Conservation (phyloP, 1,284 basidiomycete genomes). For the Coniophora puteana region DNA sequence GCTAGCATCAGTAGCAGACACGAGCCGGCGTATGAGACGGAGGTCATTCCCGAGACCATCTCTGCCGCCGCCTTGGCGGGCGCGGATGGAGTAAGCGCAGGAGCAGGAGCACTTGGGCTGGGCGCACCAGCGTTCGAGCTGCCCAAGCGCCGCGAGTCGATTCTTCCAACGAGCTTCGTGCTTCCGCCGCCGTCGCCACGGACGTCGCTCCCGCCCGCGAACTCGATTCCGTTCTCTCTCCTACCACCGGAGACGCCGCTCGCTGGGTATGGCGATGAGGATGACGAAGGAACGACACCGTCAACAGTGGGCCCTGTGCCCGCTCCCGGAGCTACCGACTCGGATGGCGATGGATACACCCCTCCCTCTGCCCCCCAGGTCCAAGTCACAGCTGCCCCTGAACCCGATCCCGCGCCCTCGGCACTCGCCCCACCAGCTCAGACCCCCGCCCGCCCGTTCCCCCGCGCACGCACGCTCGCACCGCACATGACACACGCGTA, state of each 20-base stretch:
- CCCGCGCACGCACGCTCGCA: constrained; percentile 64
- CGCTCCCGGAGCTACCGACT: neutral
- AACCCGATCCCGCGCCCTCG: constrained; percentile 11
- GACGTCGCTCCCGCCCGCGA: constrained; percentile 51
- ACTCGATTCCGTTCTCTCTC: constrained; percentile 33
- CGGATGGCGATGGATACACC: neutral
- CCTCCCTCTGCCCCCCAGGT: neutral
- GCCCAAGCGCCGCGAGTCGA: constrained; percentile 18
- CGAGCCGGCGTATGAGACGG: constrained; percentile 62
- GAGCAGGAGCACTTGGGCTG: too few relatives aligned
- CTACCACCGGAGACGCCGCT: constrained; percentile 21
- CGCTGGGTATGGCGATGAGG: constrained; percentile 8
- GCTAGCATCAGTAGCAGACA: constrained; percentile 31
- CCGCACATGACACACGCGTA: constrained; percentile 72
- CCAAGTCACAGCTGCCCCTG: constrained; percentile 16
- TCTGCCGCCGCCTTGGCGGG: constrained; percentile 25
- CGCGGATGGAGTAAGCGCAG: too few relatives aligned
- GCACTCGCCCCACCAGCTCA: constrained; percentile 16
- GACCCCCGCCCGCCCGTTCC: constrained; percentile 47
- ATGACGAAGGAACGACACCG: neutral
- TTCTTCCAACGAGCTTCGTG: constrained; percentile 62
- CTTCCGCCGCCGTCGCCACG: constrained; percentile 70
- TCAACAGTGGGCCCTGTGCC: neutral
- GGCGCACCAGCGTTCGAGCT: constrained; percentile 17
- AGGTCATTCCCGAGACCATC: constrained; percentile 45